These are phyloP conservation scores for Massariosphaeria phaeospora DNA, from an alignment of 495 filamentous ascomycete genomes.

Conservation along the genomic window DNA sequence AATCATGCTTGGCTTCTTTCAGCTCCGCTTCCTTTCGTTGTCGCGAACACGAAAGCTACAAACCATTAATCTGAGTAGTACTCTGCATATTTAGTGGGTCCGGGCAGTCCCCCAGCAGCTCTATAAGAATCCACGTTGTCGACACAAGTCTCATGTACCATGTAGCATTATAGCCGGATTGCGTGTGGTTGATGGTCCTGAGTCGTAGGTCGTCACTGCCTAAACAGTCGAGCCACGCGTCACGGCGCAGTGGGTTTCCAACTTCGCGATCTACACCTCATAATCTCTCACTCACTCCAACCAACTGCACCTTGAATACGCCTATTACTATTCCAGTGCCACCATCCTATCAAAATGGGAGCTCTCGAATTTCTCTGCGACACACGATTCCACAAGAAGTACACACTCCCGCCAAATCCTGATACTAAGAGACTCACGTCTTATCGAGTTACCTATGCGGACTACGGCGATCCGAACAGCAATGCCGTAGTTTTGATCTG, in stretches of 20 bases:
- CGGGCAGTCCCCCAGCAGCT: too few relatives aligned
- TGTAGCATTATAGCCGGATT: too few relatives aligned
- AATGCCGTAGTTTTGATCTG: slow-evolving; percentile 30
- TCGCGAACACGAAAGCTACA: too few relatives aligned
- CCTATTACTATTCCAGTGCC: neutral
- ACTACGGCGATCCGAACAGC: slow-evolving; percentile 22
- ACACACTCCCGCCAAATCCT: slow-evolving; percentile 19
- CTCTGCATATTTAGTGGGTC: too few relatives aligned
- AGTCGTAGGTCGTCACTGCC: too few relatives aligned
- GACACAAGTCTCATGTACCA: too few relatives aligned
- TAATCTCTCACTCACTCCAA: neutral
- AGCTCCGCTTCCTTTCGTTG: neutral
- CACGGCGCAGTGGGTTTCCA: neutral
- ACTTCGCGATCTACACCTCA: neutral
- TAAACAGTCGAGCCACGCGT: neutral
- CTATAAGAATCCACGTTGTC: too few relatives aligned
- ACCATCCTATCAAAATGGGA: slow-evolving; percentile 3
- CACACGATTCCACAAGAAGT: slow-evolving; percentile 21
- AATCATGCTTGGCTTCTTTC: neutral
- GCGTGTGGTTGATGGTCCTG: too few relatives aligned
- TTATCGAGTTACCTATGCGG: slow-evolving; percentile 26
- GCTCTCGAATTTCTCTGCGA: slow-evolving; percentile 22
- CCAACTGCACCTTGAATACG: neutral
- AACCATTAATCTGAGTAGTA: too few relatives aligned
- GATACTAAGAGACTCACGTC: slow-evolving; percentile 11